Conservation (phyloP, 163 green algal genomes). For the Prototheca wickerhamii region DNA sequence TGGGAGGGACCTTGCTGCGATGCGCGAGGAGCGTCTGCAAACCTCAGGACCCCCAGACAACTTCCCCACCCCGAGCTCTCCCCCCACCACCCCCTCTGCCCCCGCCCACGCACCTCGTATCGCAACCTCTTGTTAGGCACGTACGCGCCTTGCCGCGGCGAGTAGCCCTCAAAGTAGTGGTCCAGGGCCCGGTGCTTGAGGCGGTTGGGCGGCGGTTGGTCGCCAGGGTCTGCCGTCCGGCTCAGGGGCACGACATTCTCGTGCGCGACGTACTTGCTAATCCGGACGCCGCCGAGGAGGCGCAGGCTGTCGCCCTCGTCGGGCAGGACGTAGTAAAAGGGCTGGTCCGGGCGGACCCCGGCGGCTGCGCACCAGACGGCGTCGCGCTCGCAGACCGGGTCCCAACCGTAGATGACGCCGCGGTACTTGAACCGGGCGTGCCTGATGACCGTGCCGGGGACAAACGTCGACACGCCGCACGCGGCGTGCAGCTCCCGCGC, state of each 20-base stretch:
- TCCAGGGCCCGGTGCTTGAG: constrained; percentile 22
- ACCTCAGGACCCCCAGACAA: not conserved
- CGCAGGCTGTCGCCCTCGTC: constrained; percentile 24
- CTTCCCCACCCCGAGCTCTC: no score
- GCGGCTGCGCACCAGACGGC: constrained; percentile 13
- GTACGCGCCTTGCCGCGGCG: constrained; percentile 6
- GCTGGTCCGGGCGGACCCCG: constrained; percentile 16
- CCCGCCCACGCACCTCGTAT: not conserved
- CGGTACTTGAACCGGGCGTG: constrained; percentile 19
- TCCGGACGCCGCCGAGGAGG: constrained; percentile 21
- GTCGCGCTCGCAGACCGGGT: constrained; percentile 20
- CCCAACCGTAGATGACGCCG: constrained; percentile 24
- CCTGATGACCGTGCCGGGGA: constrained; percentile 19
- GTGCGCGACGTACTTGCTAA: constrained; percentile 26
- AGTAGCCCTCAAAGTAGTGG: constrained; percentile 21
- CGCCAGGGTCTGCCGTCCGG: no score
- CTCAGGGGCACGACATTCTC: constrained; percentile 24
- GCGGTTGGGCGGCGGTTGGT: no score
- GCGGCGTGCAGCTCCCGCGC: constrained; percentile 4
- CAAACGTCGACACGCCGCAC: constrained; percentile 4
- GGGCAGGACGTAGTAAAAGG: constrained; percentile 26
- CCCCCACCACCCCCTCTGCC: not conserved
- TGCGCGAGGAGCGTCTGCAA: not conserved
- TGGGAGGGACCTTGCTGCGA: no score
- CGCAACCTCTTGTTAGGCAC: constrained; percentile 11